Evolutionary conservation across 2,329 filamentous ascomycete genomes (phyloP), one percentile per base, ranked within the genome.

Genomic region (Fusarium sp.): DNA sequence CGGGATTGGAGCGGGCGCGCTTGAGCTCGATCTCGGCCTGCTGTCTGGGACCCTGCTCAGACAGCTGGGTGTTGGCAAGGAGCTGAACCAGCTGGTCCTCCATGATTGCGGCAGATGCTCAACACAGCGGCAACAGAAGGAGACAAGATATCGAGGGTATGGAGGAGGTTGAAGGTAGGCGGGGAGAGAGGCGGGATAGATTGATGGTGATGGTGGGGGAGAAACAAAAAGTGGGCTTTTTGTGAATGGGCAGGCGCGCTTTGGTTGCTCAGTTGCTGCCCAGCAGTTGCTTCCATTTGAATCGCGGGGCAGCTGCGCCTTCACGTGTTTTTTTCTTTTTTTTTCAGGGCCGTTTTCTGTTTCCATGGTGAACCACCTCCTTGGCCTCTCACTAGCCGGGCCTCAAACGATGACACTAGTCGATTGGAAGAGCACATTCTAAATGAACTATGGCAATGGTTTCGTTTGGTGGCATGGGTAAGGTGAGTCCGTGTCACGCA

Each of bases 81-180:
- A 98, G 90, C 84, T 92, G 92, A 79, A 97, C 92, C 83, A 99
- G 91, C 87, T 97, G 92, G 85, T 97, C 93, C 89, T 98, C 95
- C 95, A 98, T 98, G 79, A 72, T 80, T 79, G 72, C 67, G 56
- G 64, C 67, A 66, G 45, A 35, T 33, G 64, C 58, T 71, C 65
- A 30, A 45, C 50, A 68, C 68, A 68, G 63, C 71, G 43, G 68
- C 59, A 66, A 45, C 30, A 60, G 60, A 61, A 66, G 54, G 27
- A 66, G 56, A 63, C 38, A 52, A 52, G 61, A 58, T 62, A 56
- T 58, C 63, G 38, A 65, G 59, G 52, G n/a, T 65, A 66, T 66
- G 65, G 63, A 50, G 52, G 71, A 63, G 63, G 52, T 69, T 72
- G 33, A 61, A 63, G 27, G 56, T 57, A 52, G 66, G 69, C 71